phyloP scores from a whole-genome alignment of 2,329 filamentous ascomycete species.

The Macroventuria anomochaeta region DNA sequence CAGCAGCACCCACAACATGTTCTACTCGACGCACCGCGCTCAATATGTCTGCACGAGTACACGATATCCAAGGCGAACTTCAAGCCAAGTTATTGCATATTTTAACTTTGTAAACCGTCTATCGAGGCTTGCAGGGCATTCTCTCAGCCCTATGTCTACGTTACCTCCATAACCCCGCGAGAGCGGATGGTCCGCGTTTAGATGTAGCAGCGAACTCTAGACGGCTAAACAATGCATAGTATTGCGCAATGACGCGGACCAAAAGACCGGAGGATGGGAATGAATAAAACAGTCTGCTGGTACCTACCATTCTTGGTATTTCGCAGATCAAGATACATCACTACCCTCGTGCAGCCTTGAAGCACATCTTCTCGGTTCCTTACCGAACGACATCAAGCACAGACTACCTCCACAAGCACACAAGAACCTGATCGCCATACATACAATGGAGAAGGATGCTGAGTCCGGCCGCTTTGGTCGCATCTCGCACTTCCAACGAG shows the following conservation, averaged over 20 bases:
- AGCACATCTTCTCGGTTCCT: neutral
- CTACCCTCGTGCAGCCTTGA: neutral
- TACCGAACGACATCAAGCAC: neutral
- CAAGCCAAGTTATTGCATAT: no score
- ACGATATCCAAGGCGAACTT: no score
- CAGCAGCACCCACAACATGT: neutral
- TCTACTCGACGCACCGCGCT: neutral
- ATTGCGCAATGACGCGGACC: constrained; percentile 12
- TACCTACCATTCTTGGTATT: neutral
- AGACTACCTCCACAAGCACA: neutral
- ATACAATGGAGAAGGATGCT: constrained; percentile 8
- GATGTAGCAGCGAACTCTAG: neutral
- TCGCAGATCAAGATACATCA: neutral
- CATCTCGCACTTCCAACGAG: constrained; percentile 45
- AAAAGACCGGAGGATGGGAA: neutral
- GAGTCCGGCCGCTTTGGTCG: constrained; percentile 7
- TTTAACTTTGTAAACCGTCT: no score
- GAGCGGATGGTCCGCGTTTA: constrained; percentile 13
- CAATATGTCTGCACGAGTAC: no score
- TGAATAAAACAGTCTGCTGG: constrained; percentile 2
- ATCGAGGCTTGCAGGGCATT: neutral
- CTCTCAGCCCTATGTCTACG: neutral
- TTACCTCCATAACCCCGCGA: neutral
- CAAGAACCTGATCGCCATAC: neutral
- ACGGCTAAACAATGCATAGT: neutral